Percentiles rank a stretch among this genome's conserved stretches.
These are phyloP conservation scores for Coprinellus aureogranulatus DNA, from an alignment of 768 basidiomycete genomes.

Conservation along the genomic window DNA sequence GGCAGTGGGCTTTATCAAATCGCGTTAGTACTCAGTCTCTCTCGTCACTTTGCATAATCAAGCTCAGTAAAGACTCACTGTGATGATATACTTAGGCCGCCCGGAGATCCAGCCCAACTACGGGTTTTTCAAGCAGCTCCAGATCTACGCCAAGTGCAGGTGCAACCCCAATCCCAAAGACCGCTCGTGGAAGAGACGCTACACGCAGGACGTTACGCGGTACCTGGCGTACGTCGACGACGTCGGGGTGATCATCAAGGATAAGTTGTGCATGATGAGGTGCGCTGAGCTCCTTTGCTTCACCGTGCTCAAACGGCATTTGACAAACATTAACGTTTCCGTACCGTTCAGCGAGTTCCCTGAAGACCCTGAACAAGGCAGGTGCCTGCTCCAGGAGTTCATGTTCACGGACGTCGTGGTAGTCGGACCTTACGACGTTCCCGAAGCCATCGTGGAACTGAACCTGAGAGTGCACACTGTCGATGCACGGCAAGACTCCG, in stretches of 20 bases:
- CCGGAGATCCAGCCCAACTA: constrained; percentile 46
- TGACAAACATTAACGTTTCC: no score
- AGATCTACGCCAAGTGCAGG: constrained; percentile 50
- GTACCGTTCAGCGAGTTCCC: constrained; percentile 61
- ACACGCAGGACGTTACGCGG: constrained; percentile 49
- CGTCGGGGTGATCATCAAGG: constrained; percentile 48
- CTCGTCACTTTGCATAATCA: no score
- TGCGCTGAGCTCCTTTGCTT: no score
- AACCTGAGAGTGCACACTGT: constrained; percentile 30
- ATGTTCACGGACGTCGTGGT: constrained; percentile 55
- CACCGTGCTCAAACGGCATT: no score
- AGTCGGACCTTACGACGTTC: constrained; percentile 50
- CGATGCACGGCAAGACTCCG: constrained; percentile 25
- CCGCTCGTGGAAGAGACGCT: constrained; percentile 56
- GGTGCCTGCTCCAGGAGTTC: constrained; percentile 48
- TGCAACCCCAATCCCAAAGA: constrained; percentile 43
- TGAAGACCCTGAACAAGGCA: constrained; percentile 46
- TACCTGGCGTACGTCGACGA: constrained; percentile 54
- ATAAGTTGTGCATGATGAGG: constrained; percentile 55
- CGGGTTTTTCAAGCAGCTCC: constrained; percentile 59
- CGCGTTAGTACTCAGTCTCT: constrained; percentile 37
- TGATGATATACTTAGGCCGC: constrained; percentile 28
- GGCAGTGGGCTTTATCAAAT: constrained; percentile 49
- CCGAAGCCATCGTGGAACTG: constrained; percentile 19
- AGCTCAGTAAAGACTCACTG: constrained; percentile 14